Evolutionary conservation across 2,329 filamentous ascomycete species (phyloP).

Genomic region (Aspergillus pseudotamarii): DNA sequence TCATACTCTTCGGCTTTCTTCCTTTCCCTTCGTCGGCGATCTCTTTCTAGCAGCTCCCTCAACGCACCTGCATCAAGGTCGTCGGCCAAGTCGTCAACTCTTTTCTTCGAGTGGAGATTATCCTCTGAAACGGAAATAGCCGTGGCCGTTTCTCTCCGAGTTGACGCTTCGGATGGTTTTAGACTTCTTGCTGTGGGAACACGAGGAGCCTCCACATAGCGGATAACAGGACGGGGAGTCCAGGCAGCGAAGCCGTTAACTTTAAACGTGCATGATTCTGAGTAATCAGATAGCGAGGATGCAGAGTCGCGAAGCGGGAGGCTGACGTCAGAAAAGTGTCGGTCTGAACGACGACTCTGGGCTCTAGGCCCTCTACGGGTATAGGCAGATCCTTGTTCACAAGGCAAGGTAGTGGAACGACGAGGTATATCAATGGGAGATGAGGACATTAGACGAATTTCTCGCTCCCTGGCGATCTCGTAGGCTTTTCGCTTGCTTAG

Average conservation of each 20-base stretch:
- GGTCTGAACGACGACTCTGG: conserved; percentile 59
- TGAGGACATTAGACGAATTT: conserved; percentile 82
- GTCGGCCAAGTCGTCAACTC: conserved; percentile 73
- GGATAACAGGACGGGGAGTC: conserved; percentile 80
- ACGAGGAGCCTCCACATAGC: conserved; percentile 69
- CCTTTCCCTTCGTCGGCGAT: conserved; percentile 76
- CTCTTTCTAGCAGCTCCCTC: conserved; percentile 86
- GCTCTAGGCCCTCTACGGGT: conserved; percentile 50
- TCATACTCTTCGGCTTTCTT: conserved; percentile 72
- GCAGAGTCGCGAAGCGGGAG: conserved; percentile 73
- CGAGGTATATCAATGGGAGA: conserved; percentile 63
- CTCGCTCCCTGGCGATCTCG: conserved; percentile 78
- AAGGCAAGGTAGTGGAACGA: conserved; percentile 63
- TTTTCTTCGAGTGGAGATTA: conserved; percentile 61
- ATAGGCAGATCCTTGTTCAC: conserved; percentile 63
- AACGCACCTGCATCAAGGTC: conserved; percentile 82
- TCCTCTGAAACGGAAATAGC: conserved; percentile 64
- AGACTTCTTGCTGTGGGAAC: conserved; percentile 52
- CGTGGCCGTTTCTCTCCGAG: conserved; percentile 55
- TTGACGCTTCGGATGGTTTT: conserved; percentile 52
- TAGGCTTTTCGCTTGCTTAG: conserved; percentile 77
- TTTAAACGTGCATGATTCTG: conserved; percentile 76
- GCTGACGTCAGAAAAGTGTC: conserved; percentile 72
- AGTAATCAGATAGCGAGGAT: conserved; percentile 74
- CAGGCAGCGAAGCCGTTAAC: conserved; percentile 80